Base-by-base conservation (phyloP, 2,329 filamentous ascomycete species). In the Colletotrichum gloeosporioides region DNA sequence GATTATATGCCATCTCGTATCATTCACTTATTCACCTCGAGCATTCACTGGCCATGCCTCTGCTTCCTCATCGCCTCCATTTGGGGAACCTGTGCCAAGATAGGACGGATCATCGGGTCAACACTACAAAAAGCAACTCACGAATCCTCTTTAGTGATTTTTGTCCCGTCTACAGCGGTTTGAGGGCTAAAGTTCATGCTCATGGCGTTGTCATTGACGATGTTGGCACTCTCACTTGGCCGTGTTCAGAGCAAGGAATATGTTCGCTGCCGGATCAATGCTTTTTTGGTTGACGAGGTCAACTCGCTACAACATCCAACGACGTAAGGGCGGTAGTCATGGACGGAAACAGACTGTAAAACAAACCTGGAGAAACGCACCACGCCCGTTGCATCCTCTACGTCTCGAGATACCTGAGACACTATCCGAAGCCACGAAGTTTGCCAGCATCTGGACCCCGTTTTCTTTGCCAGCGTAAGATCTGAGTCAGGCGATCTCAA, bases 261-360 rank as follows among this genome's bases (percentile, higher is more conserved):
- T 64, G 68, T 29, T 71, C 64, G 53, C 31, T 55, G 36, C 49
- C 69, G 68, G 73, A 67, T 53, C 49, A 66, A 61, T 66, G 62
- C 61, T 66, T 22, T 49, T 10, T 4, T 22, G n/a, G 29, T 27
- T n/a, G 31, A 44, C n/a, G 10, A 39, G 22, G 36, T 16, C n/a
- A 49, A 66, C 55, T 62, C 34, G 36, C 39, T 39, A 34, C 44
- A 32, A 29, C 13, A 55, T n/a, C 59, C 55, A 53, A 57, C 39
- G 44, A 63, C 39, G 57, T 57, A 64, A 62, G 73, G 55, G 55
- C 27, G 29, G 44, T 32, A 31, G 27, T 29, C 25, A 16, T 22
- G 18, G 69, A 68, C 73, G 73, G 73, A 73, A 75, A 67, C 69
- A 69, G 63, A 73, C 55, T 25, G 61, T 32, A 62, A 29, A 49